Base-by-base conservation (phyloP, 441 rosid genomes). In the Erodium trifolium region DNA sequence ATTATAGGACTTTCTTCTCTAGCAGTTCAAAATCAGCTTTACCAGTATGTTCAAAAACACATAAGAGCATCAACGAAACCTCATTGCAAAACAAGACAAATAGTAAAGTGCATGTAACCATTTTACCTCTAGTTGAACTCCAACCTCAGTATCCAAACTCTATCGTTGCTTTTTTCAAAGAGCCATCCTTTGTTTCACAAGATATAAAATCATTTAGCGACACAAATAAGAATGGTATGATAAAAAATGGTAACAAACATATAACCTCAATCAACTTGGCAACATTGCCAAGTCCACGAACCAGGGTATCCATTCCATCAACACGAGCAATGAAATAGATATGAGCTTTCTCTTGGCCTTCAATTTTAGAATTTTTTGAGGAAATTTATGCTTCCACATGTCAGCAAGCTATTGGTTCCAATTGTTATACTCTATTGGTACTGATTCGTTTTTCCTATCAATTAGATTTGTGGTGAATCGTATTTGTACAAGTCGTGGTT, bases 301-400 rank as follows among this genome's bases (percentile, higher is more conserved):
- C 98, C 77, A 92, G 67, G 59, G 99, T 90, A 76, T 92, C 99
- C 98, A 92, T 92, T 68, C 99, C 99, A 63, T 80, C 53, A 69
- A 94, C 83, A 77, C 92, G 99, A 77, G 94, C 91, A 67, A 94
- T 87, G 83, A 94, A 94, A 67, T 39, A 94, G 96, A 12, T 94
- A 96, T 29, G 94, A 92, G 75, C 99, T 94, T 81, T 94, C 99
- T 83, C 99, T 87, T 76, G 98, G 85, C 75, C 99, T 93, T 70
- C 19, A 78, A 67, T 49, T n/a, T n/a, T n/a, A n/a, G n/a, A n/a
- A n/a, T n/a, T n/a, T n/a, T n/a, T n/a, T n/a, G n/a, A n/a, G n/a
- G n/a, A n/a, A n/a, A n/a, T n/a, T n/a, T n/a, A n/a, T n/a, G n/a
- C n/a, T n/a, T n/a, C n/a, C n/a, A n/a, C n/a, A n/a, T n/a, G n/a